Percentiles rank a stretch among this genome's conserved stretches.
phyloP scores from a whole-genome alignment of 192 early-diverging fungal genomes.

The Backusella australiensis region DNA sequence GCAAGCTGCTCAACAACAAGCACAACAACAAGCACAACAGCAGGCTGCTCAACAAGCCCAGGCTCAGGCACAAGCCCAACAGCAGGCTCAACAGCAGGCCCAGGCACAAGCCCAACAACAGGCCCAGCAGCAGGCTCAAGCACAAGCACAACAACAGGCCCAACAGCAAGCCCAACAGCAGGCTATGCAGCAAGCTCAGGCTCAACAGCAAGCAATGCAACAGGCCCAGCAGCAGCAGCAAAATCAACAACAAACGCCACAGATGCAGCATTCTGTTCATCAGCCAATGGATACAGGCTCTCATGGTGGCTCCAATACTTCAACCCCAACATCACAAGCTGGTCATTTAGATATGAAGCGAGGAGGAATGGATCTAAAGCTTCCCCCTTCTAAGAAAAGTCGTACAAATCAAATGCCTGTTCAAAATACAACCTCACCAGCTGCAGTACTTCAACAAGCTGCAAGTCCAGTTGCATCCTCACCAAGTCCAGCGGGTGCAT shows the following conservation, averaged over 20 bases:
- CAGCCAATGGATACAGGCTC: neutral
- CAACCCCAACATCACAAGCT: neutral
- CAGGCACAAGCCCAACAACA: constrained; percentile 12
- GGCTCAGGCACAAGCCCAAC: constrained; percentile 10
- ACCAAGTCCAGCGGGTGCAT: neutral
- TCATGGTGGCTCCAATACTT: neutral
- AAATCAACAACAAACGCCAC: neutral
- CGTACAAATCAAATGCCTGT: neutral
- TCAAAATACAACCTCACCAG: neutral
- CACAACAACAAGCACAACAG: neutral
- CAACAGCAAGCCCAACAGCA: constrained; percentile 14
- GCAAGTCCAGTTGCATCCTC: neutral
- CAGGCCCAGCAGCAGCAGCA: constrained; percentile 6
- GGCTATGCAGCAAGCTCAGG: constrained; percentile 1
- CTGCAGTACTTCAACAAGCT: neutral
- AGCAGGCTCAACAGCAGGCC: neutral
- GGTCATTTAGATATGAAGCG: constrained; percentile 15
- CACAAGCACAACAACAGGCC: neutral
- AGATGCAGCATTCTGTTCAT: constrained; percentile 22
- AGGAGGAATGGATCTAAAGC: constrained; percentile 30
- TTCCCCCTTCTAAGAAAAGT: constrained; percentile 26
- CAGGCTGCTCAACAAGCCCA: neutral
- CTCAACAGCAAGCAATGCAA: constrained; percentile 1
- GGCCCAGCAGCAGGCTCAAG: neutral
- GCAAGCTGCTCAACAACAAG: neutral